phyloP scores from a whole-genome alignment of 2,329 filamentous ascomycete species.

The Tolypocladium ovalisporum region DNA sequence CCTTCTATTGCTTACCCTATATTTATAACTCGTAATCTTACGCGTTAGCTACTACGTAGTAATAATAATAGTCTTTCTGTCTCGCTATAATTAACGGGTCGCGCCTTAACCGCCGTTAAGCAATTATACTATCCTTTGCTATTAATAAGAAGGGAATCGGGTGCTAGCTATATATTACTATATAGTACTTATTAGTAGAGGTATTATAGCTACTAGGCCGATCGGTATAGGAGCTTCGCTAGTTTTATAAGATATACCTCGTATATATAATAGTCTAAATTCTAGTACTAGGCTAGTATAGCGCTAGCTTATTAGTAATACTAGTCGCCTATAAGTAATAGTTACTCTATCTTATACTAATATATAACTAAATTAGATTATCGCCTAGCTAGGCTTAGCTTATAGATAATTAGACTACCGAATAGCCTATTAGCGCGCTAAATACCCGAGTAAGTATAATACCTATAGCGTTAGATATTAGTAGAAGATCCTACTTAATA shows the following conservation, averaged over 20 bases:
- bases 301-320: conserved; percentile 24
- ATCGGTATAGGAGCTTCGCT: neutral
- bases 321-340: conserved; percentile 26
- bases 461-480: conserved; percentile 21
- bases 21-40: conserved; percentile 9
- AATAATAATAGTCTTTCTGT: conserved; percentile 3
- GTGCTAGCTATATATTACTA: conserved; percentile 13
- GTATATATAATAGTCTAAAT: conserved; percentile 6
- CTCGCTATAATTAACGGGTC: conserved; percentile 5
- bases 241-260: conserved; percentile 4
- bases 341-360: conserved; percentile 19
- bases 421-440: conserved; percentile 22
- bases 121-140: conserved; percentile 15
- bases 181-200: conserved; percentile 21
- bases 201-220: neutral
- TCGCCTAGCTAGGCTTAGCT: conserved; percentile 19
- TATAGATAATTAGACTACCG: conserved; percentile 21
- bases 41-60: conserved; percentile 3
- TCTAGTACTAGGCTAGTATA: conserved; percentile 14
- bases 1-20: conserved; percentile 4
- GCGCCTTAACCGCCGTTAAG: conserved; percentile 8
- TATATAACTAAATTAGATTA: conserved; percentile 4
- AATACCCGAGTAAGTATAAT: conserved; percentile 50
- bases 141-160: conserved; percentile 29
- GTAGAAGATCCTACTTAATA: conserved; percentile 6